Conservation (phyloP, 345 rosid genomes). For the Euphorbia tirucalli region DNA sequence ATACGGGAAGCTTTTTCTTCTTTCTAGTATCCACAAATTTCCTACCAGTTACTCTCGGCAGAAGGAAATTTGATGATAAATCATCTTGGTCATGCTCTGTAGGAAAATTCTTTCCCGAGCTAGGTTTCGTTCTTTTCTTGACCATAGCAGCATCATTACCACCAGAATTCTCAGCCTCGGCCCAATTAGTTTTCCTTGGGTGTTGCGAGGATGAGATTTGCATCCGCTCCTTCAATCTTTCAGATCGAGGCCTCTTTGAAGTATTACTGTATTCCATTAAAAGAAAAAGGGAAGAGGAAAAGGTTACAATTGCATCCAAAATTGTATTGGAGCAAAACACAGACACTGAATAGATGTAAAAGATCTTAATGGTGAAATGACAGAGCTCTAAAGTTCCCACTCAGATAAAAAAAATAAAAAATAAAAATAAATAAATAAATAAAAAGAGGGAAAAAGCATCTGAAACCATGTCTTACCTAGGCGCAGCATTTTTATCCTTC, state of each 20-base stretch:
- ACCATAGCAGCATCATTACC: background rate
- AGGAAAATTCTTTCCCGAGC: constrained; percentile 7
- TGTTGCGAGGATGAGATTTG: constrained; percentile 18
- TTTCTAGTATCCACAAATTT: background rate
- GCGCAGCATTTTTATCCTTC: constrained; percentile 24
- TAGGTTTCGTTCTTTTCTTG: constrained; percentile 1
- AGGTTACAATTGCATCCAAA: background rate
- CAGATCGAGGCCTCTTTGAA: constrained; percentile 23
- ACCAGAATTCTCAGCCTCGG: constrained; percentile 17
- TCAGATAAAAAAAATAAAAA: too few species aligned
- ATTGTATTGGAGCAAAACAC: background rate
- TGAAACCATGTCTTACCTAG: constrained; percentile 27
- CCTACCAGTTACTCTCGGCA: background rate
- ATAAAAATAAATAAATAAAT: too few species aligned
- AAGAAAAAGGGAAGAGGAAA: background rate
- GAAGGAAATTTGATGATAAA: background rate
- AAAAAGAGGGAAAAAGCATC: background rate
- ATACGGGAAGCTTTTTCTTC: constrained; percentile 6
- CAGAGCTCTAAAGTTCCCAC: background rate
- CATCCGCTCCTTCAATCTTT: constrained; percentile 12
- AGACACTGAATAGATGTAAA: background rate
- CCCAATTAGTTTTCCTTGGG: background rate
- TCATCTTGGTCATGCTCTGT: constrained; percentile 11
- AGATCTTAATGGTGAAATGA: background rate
- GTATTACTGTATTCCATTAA: constrained; percentile 24